Conservation (phyloP, 768 basidiomycete genomes). For the Coprinellus aureogranulatus region DNA sequence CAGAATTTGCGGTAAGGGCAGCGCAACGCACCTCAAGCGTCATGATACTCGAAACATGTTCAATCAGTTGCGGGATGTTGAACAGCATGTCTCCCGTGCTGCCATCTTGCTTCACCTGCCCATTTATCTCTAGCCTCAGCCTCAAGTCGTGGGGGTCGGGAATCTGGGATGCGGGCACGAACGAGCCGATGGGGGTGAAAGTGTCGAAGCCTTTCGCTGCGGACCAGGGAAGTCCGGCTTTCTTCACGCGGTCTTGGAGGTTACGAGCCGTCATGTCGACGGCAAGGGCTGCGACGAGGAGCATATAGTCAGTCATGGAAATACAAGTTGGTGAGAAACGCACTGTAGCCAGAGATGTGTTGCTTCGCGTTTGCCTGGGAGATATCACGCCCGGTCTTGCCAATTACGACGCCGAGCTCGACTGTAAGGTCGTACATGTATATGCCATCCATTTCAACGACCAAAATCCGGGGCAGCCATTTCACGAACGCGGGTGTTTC, state of each 20-base stretch:
- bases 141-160: conserved; percentile 72
- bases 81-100: conserved; percentile 90
- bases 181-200: conserved; percentile 89
- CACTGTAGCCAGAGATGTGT: conserved; percentile 92
- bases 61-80: conserved; percentile 80
- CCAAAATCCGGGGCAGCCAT: too few species aligned
- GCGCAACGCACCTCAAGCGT: too few species aligned
- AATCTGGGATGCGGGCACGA: conserved; percentile 74
- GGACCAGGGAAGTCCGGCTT: conserved; percentile 95
- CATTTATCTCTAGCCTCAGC: conserved; percentile 88
- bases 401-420: conserved; percentile 96
- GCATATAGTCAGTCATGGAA: too few species aligned
- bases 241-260: conserved; percentile 89
- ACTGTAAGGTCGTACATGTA: conserved; percentile 51
- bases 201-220: conserved; percentile 96
- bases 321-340: conserved; percentile 21
- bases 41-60: conserved; percentile 95
- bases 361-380: conserved; percentile 64
- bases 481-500: too few species aligned
- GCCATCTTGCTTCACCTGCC: conserved; percentile 77
- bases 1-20: too few species aligned
- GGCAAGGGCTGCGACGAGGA: conserved; percentile 74
- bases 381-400: conserved; percentile 83
- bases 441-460: too few species aligned
- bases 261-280: conserved; percentile 98